Evolutionary conservation across 2,329 filamentous ascomycete genomes (phyloP).

Genomic region (Aspergillus carbonarius): DNA sequence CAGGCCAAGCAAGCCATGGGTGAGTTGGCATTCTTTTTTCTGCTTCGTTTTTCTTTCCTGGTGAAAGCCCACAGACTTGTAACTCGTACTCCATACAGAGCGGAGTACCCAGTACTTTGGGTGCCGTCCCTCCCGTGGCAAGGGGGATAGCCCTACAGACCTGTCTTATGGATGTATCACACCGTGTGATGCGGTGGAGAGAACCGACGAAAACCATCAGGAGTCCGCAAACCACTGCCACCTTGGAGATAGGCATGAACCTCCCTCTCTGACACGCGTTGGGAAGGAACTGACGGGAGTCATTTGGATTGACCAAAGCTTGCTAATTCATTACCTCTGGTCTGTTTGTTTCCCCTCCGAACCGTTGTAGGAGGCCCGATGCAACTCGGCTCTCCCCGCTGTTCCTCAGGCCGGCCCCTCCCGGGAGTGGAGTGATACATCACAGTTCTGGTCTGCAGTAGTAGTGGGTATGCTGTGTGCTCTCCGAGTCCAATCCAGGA

Average conservation of each 20-base stretch:
- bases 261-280: not conserved
- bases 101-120: not conserved
- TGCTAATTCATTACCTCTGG: not conserved
- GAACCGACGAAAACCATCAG: not conserved
- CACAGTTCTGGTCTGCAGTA: conserved; percentile 17
- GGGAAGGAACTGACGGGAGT: no score
- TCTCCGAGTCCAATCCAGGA: conserved; percentile 10
- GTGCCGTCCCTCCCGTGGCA: conserved; percentile 5
- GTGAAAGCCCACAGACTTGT: not conserved
- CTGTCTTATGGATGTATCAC: conserved; percentile 20
- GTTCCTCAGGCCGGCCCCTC: not conserved
- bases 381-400: not conserved
- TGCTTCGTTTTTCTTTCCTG: not conserved
- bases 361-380: not conserved
- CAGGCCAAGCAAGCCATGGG: not conserved
- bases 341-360: not conserved
- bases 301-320: no score
- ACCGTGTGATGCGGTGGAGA: conserved; percentile 6
- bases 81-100: not conserved
- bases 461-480: not conserved
- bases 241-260: not conserved
- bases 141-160: conserved; percentile 4
- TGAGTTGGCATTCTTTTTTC: not conserved
- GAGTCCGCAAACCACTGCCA: not conserved
- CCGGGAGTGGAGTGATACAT: conserved; percentile 15